Conservation (phyloP, 2,329 filamentous ascomycete species). For the Helminthosporium solani region DNA sequence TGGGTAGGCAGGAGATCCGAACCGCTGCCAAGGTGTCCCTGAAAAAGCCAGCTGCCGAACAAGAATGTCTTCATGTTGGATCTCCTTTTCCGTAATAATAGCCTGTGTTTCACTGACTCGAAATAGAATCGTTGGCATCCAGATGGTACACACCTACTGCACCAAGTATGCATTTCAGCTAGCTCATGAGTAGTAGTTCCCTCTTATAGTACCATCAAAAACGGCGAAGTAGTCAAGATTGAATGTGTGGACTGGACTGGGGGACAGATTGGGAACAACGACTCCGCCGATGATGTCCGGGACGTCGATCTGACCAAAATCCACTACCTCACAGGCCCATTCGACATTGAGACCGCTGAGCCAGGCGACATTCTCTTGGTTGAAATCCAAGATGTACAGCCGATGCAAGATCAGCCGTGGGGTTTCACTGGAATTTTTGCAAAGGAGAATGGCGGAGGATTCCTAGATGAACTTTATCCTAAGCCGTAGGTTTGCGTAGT, state of each 20-base stretch:
- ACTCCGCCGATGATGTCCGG: conserved; percentile 83
- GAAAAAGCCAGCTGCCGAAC: conserved; percentile 68
- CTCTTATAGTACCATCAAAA: conserved; percentile 68
- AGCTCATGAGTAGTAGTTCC: conserved; percentile 61
- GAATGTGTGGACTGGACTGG: conserved; percentile 78
- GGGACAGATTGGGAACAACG: conserved; percentile 85
- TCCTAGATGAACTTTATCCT: conserved; percentile 84
- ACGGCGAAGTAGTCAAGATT: conserved; percentile 88
- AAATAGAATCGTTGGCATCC: conserved; percentile 87
- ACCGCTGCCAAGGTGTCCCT: conserved; percentile 73
- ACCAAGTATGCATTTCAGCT: neutral
- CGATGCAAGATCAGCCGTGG: conserved; percentile 82
- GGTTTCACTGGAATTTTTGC: conserved; percentile 85
- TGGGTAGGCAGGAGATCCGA: conserved; percentile 61
- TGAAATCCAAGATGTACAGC: conserved; percentile 92
- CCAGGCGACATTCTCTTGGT: conserved; percentile 83
- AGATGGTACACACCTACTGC: conserved; percentile 63
- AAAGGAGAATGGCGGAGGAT: conserved; percentile 80
- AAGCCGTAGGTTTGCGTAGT: conserved; percentile 75
- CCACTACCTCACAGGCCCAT: conserved; percentile 87
- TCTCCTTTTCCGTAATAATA: neutral
- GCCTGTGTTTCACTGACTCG: conserved; percentile 1
- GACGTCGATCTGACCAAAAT: conserved; percentile 81
- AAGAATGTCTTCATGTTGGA: conserved; percentile 68
- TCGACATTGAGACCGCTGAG: conserved; percentile 79